Evolutionary conservation across 2,329 filamentous ascomycete species (phyloP).

Genomic region (Ascochyta lentis): DNA sequence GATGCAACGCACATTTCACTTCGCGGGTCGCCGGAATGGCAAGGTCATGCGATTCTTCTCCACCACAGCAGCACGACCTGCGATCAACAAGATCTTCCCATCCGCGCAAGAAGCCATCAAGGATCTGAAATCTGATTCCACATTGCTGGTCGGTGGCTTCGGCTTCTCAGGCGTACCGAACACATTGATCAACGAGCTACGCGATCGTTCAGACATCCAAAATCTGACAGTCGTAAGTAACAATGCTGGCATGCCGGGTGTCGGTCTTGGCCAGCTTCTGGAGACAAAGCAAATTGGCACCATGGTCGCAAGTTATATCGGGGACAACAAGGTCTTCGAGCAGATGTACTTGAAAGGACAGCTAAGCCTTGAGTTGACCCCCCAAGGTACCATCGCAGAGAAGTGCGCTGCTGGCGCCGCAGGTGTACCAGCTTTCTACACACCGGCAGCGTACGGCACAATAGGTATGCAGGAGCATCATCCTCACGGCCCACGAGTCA

Average conservation of each 20-base stretch:
- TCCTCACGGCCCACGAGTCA: background rate
- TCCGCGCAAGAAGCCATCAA: slow-evolving; percentile 49
- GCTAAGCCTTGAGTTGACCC: slow-evolving; percentile 76
- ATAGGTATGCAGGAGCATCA: slow-evolving; percentile 48
- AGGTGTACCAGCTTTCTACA: slow-evolving; percentile 82
- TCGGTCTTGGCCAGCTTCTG: slow-evolving; percentile 72
- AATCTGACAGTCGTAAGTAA: slow-evolving; percentile 78
- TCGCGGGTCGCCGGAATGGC: slow-evolving; percentile 41
- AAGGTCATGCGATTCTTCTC: slow-evolving; percentile 46
- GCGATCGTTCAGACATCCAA: slow-evolving; percentile 43
- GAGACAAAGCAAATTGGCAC: slow-evolving; percentile 73
- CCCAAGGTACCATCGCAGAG: slow-evolving; percentile 77
- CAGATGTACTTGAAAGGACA: slow-evolving; percentile 76
- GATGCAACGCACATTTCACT: slow-evolving; percentile 46
- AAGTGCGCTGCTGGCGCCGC: slow-evolving; percentile 75
- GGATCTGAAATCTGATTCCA: slow-evolving; percentile 48
- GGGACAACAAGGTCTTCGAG: slow-evolving; percentile 78
- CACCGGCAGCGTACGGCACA: slow-evolving; percentile 72
- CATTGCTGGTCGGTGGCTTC: slow-evolving; percentile 48
- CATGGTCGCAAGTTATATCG: slow-evolving; percentile 77
- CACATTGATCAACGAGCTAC: slow-evolving; percentile 49
- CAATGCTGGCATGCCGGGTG: slow-evolving; percentile 75
- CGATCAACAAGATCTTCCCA: slow-evolving; percentile 50
- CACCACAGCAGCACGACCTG: slow-evolving; percentile 37
- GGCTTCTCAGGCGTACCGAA: slow-evolving; percentile 50